phyloP scores from a whole-genome alignment of 1,284 basidiomycete genomes.

The Hypsizygus ulmarius region DNA sequence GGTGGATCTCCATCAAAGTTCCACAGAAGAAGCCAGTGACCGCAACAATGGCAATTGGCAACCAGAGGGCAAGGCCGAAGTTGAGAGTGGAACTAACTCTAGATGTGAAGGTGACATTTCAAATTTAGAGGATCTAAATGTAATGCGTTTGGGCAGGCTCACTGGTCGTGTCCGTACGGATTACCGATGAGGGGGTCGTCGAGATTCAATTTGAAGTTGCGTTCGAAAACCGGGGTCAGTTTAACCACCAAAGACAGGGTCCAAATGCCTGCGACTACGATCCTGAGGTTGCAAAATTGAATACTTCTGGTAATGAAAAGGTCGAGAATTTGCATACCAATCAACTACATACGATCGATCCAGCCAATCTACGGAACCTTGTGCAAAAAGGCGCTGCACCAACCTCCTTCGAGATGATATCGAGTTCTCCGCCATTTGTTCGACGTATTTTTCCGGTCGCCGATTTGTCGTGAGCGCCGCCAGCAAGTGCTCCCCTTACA shows the following conservation, averaged over 20 bases:
- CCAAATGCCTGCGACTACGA: slow-evolving; percentile 43
- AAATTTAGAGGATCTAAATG: neutral
- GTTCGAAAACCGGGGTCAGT: slow-evolving; percentile 46
- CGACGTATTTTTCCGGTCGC: too few relatives aligned
- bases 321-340: slow-evolving; percentile 31
- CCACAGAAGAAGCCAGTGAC: slow-evolving; percentile 37
- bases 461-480: too few relatives aligned
- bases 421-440: neutral
- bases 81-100: slow-evolving; percentile 52
- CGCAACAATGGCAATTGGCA: slow-evolving; percentile 41
- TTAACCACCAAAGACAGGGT: slow-evolving; percentile 39
- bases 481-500: too few relatives aligned
- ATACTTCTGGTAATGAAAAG: neutral
- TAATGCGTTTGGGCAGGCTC: slow-evolving; percentile 12
- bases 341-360: slow-evolving; percentile 39
- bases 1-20: slow-evolving; percentile 53
- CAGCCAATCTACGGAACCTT: slow-evolving; percentile 48
- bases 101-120: neutral
- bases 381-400: slow-evolving; percentile 31
- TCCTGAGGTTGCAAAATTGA: slow-evolving; percentile 33
- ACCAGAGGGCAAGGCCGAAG: slow-evolving; percentile 41
- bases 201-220: slow-evolving; percentile 48
- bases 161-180: slow-evolving; percentile 52
- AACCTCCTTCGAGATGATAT: slow-evolving; percentile 17
- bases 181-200: slow-evolving; percentile 54